Evolutionary conservation across 164 flowering plant species (phyloP).

Genomic region (Vitis vinifera): ASM3070453v1 NC_081811.1:25573501-25574000

Average conservation of each 20-base stretch:
- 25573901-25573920: slow-evolving; percentile 28
- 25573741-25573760: slow-evolving; percentile 11
- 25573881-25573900: slow-evolving; percentile 11
- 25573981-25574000: neutral
- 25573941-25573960: slow-evolving; percentile 1
- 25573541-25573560: neutral
- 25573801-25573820: slow-evolving; percentile 15
- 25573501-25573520: neutral
- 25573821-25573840: slow-evolving; percentile 16
- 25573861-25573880: slow-evolving; percentile 7
- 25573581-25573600: slow-evolving; percentile 16
- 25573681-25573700: slow-evolving; percentile 32
- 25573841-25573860: slow-evolving; percentile 12
- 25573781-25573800: slow-evolving; percentile 20
- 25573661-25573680: slow-evolving; percentile 28
- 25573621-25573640: slow-evolving; percentile 23
- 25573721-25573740: slow-evolving; percentile 14
- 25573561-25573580: slow-evolving; percentile 27
- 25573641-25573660: slow-evolving; percentile 28
- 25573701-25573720: slow-evolving; percentile 14
- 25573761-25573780: slow-evolving; percentile 16
- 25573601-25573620: slow-evolving; percentile 22
- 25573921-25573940: neutral
- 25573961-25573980: too few relatives aligned
- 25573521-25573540: neutral